These are phyloP conservation scores for Nidula microcarpa DNA, from an alignment of 768 basidiomycete genomes.

Conservation along the genomic window DNA sequence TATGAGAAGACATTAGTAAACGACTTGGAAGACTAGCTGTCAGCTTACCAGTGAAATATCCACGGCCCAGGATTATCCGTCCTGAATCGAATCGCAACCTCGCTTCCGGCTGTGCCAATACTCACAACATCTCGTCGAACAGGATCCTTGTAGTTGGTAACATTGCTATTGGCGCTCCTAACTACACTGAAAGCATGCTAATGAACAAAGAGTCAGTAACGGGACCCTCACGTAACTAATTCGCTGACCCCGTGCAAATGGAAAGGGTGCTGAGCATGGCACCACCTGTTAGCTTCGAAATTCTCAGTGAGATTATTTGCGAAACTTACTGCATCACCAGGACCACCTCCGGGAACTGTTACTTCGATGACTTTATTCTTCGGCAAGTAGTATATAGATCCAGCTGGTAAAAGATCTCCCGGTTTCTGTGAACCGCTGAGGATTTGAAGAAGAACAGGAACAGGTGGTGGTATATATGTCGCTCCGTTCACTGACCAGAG, in stretches of 20 bases:
- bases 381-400: slow-evolving; percentile 29
- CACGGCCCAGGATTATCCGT: no score
- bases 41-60: no score
- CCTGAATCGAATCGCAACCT: no score
- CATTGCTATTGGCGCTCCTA: slow-evolving; percentile 21
- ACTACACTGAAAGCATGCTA: slow-evolving; percentile 32
- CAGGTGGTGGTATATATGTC: slow-evolving; percentile 24
- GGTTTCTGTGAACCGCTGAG: slow-evolving; percentile 35
- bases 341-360: slow-evolving; percentile 22
- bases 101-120: no score
- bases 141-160: slow-evolving; percentile 40
- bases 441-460: slow-evolving; percentile 10
- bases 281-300: background rate
- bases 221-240: background rate
- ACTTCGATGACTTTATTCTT: slow-evolving; percentile 35
- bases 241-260: slow-evolving; percentile 34
- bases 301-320: background rate
- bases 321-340: slow-evolving; percentile 12
- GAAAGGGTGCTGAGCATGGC: slow-evolving; percentile 24
- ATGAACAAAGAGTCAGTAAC: background rate
- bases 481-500: slow-evolving; percentile 20
- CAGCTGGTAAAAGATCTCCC: slow-evolving; percentile 19
- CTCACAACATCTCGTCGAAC: slow-evolving; percentile 7
- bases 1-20: no score
- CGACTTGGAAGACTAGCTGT: no score